Percentiles rank a stretch among this genome's conserved stretches.
These are phyloP conservation scores for Hypoxylon cercidicola DNA, from an alignment of 495 filamentous ascomycete genomes.

Conservation along the genomic window DNA sequence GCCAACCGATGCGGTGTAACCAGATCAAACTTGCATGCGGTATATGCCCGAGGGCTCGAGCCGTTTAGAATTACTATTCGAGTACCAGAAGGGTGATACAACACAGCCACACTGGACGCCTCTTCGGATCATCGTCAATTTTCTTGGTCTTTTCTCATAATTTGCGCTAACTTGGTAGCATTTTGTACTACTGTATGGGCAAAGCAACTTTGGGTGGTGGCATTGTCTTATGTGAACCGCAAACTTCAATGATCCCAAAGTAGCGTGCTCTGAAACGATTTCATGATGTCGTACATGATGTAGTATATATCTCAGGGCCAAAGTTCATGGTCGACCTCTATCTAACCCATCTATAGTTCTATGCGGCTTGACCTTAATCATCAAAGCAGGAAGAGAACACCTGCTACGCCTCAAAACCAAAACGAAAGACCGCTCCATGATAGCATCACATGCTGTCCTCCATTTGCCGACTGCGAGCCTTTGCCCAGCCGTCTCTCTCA, in stretches of 20 bases:
- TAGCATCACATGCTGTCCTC: conserved; percentile 76
- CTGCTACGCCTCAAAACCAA: conserved; percentile 12
- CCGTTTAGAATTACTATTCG: conserved; percentile 12
- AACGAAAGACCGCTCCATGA: background rate
- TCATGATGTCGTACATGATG: conserved; percentile 15
- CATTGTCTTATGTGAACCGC: background rate
- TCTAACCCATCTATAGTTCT: conserved; percentile 5
- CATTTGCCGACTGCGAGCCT: conserved; percentile 72
- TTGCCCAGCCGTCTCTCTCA: conserved; percentile 72
- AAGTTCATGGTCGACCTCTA: conserved; percentile 4
- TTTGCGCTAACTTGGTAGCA: conserved; percentile 2
- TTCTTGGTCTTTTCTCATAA: background rate
- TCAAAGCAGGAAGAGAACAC: conserved; percentile 19
- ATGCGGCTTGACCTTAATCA: conserved; percentile 7
- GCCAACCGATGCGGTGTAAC: conserved; percentile 25
- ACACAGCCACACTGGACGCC: background rate
- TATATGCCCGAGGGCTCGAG: conserved; percentile 4
- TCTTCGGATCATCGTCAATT: conserved; percentile 6
- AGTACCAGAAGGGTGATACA: background rate
- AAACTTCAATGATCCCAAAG: conserved; percentile 8
- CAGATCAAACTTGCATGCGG: conserved; percentile 24
- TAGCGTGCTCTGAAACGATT: background rate
- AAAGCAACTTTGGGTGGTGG: background rate
- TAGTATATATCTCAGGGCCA: background rate
- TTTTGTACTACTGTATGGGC: conserved; percentile 3